Conservation (phyloP, 2,329 filamentous ascomycete genomes). For the Clarireedia hainanense region DNA sequence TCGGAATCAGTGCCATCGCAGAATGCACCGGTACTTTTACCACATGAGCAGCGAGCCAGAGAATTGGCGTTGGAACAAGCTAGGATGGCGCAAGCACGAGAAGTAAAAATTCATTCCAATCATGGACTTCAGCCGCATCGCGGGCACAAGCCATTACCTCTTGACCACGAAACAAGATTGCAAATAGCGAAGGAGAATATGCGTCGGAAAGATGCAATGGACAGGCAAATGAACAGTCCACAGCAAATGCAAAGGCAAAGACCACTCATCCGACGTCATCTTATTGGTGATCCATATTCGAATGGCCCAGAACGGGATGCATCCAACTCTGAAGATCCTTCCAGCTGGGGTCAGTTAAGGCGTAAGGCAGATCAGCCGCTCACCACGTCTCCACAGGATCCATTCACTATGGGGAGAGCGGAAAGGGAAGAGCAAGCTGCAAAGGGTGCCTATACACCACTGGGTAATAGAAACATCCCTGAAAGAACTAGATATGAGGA, state of each 20-base stretch:
- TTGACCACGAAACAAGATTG: neutral
- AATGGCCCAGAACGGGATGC: neutral
- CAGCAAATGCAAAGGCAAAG: too few relatives aligned
- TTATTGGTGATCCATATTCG: slow-evolving; percentile 2
- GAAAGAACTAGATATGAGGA: neutral
- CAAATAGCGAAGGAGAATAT: neutral
- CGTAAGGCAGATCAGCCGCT: slow-evolving; percentile 5
- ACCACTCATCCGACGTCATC: too few relatives aligned
- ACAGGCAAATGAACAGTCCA: too few relatives aligned
- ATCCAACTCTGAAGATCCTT: neutral
- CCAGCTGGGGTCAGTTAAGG: slow-evolving; percentile 16
- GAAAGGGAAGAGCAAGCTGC: slow-evolving; percentile 23
- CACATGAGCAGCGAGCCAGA: slow-evolving; percentile 23
- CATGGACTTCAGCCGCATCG: slow-evolving; percentile 23
- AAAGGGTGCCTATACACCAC: slow-evolving; percentile 19
- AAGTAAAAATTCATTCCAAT: slow-evolving; percentile 15
- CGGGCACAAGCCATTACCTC: slow-evolving; percentile 16
- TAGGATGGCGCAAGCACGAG: slow-evolving; percentile 6
- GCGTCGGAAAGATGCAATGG: too few relatives aligned
- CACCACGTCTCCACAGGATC: neutral
- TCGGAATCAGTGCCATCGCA: neutral
- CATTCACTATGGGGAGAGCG: slow-evolving; percentile 17
- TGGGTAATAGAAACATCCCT: slow-evolving; percentile 8
- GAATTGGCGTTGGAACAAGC: slow-evolving; percentile 13
- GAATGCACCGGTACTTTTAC: slow-evolving; percentile 12